Evolutionary conservation across 345 rosid genomes (phyloP).

Genomic region (Citropsis articulata): DNA sequence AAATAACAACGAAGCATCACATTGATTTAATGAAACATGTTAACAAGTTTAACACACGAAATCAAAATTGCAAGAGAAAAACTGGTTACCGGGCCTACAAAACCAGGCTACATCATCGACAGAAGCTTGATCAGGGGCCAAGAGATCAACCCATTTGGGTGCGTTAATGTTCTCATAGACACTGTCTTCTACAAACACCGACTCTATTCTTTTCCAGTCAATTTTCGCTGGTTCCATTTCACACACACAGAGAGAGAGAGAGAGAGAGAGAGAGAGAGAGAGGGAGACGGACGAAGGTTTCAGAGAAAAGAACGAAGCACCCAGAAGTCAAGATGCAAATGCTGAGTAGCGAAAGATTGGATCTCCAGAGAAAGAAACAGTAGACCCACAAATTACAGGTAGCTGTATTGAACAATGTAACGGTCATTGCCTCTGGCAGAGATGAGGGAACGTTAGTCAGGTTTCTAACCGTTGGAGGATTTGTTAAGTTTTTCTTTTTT

Average conservation of each 20-base stretch:
- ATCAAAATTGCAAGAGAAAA: background rate
- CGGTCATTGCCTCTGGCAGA: slow-evolving; percentile 27
- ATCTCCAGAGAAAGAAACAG: background rate
- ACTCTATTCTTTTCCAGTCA: slow-evolving; percentile 84
- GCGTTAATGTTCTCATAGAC: slow-evolving; percentile 80
- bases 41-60: background rate
- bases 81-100: slow-evolving; percentile 68
- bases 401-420: slow-evolving; percentile 21
- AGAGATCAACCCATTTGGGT: slow-evolving; percentile 88
- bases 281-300: background rate
- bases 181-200: slow-evolving; percentile 61
- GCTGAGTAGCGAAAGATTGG: background rate
- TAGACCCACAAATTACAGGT: background rate
- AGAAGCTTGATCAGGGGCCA: slow-evolving; percentile 31
- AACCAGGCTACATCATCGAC: slow-evolving; percentile 67
- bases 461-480: slow-evolving; percentile 40
- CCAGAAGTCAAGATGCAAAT: slow-evolving; percentile 3
- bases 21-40: background rate
- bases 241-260: background rate
- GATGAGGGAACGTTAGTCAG: slow-evolving; percentile 19
- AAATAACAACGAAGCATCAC: background rate
- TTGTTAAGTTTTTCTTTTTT: background rate
- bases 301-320: slow-evolving; percentile 18
- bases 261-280: background rate
- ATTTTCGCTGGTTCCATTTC: slow-evolving; percentile 86